Evolutionary conservation across 2,329 filamentous ascomycete genomes (phyloP), one percentile per base, ranked within the genome.

Genomic region (Gnomoniopsis smithogilvyi): DNA sequence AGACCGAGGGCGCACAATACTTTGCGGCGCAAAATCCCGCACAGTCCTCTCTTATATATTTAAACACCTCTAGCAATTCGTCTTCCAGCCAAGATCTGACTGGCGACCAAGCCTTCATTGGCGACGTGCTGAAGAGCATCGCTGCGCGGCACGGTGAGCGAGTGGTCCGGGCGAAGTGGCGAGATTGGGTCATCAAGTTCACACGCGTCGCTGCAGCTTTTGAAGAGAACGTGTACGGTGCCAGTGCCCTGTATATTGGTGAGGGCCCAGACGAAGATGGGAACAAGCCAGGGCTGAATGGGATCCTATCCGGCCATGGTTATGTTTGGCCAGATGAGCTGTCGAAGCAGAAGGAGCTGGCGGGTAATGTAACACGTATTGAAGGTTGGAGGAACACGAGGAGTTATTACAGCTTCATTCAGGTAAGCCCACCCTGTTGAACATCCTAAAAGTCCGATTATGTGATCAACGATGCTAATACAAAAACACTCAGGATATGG

Each of bases 351-450:
- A 89, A 88, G 67, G 95, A 99, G 74, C 83, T 99, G 41, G 90
- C 92, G 17, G 94, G 92, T 3, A 96, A 96, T 62, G 92, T 95
- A 50, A 92, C 91, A 59, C 84, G 95, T 58, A 96, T 99, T 62
- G 95, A 99, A 76, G 95, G 94, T 58, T 99, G 95, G 95, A 87
- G 95, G 65, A 96, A 92, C 64, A 98, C 95, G 1, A 83, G 95
- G 62, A 96, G 91, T 68, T 99, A 99, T 71, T 96, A 96, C 75
- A 92, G 91, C 65, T 98, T 92, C 70, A 94, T 98, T 64, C 91
- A 96, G 78, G 91, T 87, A 73, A 66, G 78, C 47, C 51, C 48
- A 19, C 14, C 12, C 21, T 8, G 14, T 4, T 33, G 2, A 24
- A 12, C 14, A 76, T 59, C 72, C 26, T 4, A 8, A 30, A 30